These are phyloP conservation scores for Sporisorium sorghi DNA, from an alignment of 1,284 basidiomycete genomes.

Conservation along the genomic window DNA sequence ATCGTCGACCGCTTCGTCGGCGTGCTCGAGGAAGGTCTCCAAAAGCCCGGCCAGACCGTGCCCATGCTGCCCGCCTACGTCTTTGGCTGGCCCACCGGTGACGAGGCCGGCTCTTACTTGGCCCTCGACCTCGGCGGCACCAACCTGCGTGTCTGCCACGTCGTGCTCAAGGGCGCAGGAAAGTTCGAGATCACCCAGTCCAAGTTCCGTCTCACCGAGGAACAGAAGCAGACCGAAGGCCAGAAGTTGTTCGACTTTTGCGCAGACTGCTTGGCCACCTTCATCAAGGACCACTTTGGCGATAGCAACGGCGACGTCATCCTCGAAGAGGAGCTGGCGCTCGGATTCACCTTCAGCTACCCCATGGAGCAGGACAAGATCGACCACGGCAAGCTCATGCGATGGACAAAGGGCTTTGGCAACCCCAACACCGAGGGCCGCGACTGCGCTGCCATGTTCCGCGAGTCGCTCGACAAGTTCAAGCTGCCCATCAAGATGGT, in stretches of 20 bases:
- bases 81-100: conserved; percentile 93
- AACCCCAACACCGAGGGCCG: conserved; percentile 89
- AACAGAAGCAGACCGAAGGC: conserved; percentile 98
- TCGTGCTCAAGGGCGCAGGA: conserved; percentile 87
- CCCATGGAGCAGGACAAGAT: conserved; percentile 79
- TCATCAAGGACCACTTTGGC: conserved; percentile 82
- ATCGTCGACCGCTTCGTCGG: conserved; percentile 97
- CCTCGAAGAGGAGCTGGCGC: conserved; percentile 79
- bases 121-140: conserved; percentile 94
- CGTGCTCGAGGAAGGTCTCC: conserved; percentile 85
- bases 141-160: conserved; percentile 96
- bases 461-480: conserved; percentile 79
- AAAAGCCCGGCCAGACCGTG: conserved; percentile 86
- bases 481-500: conserved; percentile 66
- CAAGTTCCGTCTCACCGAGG: conserved; percentile 95
- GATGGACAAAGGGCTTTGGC: conserved; percentile 99
- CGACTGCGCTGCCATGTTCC: conserved; percentile 94
- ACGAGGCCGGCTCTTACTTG: conserved; percentile 89
- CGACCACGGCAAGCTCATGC: conserved; percentile 92
- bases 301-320: conserved; percentile 73
- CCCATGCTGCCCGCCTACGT: conserved; percentile 97
- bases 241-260: conserved; percentile 96
- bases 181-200: conserved; percentile 98
- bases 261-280: conserved; percentile 89
- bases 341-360: conserved; percentile 88